phyloP scores from a whole-genome alignment of 331 rosid genomes.

The Acacia concinna region DNA sequence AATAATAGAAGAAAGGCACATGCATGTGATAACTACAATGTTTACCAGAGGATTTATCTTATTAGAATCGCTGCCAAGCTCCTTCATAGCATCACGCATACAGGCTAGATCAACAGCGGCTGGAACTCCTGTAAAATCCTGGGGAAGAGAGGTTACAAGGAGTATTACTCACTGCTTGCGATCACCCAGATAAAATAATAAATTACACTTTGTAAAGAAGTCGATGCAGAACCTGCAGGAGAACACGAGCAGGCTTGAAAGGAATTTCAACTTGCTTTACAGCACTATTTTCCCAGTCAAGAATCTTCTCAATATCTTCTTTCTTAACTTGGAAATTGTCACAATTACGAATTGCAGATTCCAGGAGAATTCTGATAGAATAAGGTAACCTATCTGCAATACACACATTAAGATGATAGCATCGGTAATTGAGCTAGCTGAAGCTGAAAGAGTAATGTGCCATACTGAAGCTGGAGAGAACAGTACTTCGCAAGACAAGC shows the following conservation, averaged over 20 bases:
- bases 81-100: conserved; percentile 99
- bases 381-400: conserved; percentile 83
- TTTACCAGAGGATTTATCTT: conserved; percentile 93
- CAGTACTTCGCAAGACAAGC: neutral
- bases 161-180: neutral
- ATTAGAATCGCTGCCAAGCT: conserved; percentile 88
- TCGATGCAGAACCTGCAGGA: conserved; percentile 70
- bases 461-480: neutral
- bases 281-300: conserved; percentile 84
- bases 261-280: conserved; percentile 96
- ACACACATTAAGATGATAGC: conserved; percentile 21
- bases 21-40: conserved; percentile 17
- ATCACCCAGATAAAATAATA: neutral
- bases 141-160: conserved; percentile 22
- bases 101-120: conserved; percentile 97
- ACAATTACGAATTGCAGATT: conserved; percentile 94
- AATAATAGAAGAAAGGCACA: neutral
- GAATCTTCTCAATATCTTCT: conserved; percentile 90
- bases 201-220: neutral
- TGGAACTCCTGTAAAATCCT: conserved; percentile 99
- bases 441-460: neutral
- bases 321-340: conserved; percentile 93
- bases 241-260: conserved; percentile 99
- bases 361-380: conserved; percentile 87
- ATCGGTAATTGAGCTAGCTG: conserved; percentile 4